phyloP scores from a whole-genome alignment of 179 eudicot genomes.

The Camellia oleifera region DNA sequence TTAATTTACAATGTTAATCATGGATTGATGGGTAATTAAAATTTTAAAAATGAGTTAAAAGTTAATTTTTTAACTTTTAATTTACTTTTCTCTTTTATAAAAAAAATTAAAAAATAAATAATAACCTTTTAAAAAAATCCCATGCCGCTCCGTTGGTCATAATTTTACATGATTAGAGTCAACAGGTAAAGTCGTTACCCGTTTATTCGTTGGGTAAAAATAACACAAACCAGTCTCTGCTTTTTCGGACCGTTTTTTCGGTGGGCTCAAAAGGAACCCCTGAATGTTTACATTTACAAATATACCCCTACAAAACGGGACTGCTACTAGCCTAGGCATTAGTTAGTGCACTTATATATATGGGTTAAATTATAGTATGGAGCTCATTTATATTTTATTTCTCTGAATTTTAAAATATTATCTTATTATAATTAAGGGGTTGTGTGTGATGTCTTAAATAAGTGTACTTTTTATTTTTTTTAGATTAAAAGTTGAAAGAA shows the following conservation, averaged over 20 bases:
- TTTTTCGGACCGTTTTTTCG: slow-evolving; percentile 42
- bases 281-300: not conserved
- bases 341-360: too few species aligned
- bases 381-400: too few species aligned
- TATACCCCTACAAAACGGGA: not conserved
- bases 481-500: too few species aligned
- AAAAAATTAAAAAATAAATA: not conserved
- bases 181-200: slow-evolving; percentile 65
- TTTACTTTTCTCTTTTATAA: not conserved
- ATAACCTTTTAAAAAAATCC: not conserved
- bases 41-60: too few species aligned
- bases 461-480: too few species aligned
- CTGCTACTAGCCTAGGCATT: not conserved
- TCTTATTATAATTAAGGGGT: too few species aligned
- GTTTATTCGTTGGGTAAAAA: slow-evolving; percentile 34
- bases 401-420: too few species aligned
- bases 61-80: too few species aligned
- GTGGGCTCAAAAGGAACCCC: slow-evolving; percentile 14
- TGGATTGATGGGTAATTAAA: too few species aligned
- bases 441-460: too few species aligned
- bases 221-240: slow-evolving; percentile 24
- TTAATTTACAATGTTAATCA: too few species aligned
- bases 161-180: slow-evolving; percentile 25
- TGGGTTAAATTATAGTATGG: too few species aligned
- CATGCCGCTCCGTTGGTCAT: not conserved